Base-by-base conservation (phyloP, 331 rosid species). In the Rhamnella rubrinervis region DNA sequence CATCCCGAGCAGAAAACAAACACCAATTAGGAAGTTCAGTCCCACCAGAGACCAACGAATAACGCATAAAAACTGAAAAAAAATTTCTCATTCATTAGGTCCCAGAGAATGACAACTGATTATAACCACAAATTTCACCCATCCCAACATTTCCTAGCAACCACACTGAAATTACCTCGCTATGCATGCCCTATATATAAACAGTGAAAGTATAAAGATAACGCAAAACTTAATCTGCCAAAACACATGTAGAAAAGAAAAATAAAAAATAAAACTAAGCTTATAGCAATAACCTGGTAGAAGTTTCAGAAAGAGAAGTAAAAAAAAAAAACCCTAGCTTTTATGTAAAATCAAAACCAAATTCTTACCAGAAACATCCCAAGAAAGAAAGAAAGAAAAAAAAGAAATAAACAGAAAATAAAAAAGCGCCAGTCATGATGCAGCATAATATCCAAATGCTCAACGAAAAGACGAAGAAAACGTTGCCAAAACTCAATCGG, bases 321-420 rank as follows among this genome's bases (percentile, higher is more conserved):
- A 2, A 2, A 40, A 40, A 2, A 47, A 59, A 70, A 70, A 40
- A 63, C 49, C 67, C 75, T 60, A 70, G 5, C 37, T 46, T 17
- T 11, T 19, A 3, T 12, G 5, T 21, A 19, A 19, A 47, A 49
- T 5, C 13, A 14, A 47, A 16, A 60, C 13, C 8, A 40, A 40
- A 40, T 40, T 7, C 12, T 40, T 1, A 8, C 46, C 46, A 40
- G 13, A 10, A 31, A 40, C 46, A 8, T 40, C 13, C 46, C 8
- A 10, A 40, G 46, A 7, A 2, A 35, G 56, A 1, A 5, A 8
- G 18, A 26, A 13, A 15, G 25, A 4, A 40, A 40, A 0, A 40
- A 40, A 40, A 5, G 8, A 10, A 40, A 23, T 23, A 23, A 40
- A 10, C 8, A 1, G 46, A 1, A 1, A 8, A 40, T 40, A 40